Evolutionary conservation across 2,329 filamentous ascomycete species (phyloP).

Genomic region (Venturia nashicola): DNA sequence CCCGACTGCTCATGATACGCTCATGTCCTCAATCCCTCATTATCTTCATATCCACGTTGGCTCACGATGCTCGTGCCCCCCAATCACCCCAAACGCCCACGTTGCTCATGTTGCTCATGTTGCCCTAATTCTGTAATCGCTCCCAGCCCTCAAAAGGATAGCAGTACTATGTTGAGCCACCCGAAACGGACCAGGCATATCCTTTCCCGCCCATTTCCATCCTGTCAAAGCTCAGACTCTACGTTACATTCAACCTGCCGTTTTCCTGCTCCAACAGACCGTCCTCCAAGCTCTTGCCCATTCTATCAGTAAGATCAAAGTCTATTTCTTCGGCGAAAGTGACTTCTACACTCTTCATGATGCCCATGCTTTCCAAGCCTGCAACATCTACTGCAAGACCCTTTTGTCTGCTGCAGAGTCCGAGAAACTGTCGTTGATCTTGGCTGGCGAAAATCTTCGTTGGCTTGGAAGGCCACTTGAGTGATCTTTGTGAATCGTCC

Average conservation of each 20-base stretch:
- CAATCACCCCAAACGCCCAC: too few species aligned
- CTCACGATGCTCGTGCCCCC: not conserved
- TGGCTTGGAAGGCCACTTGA: not conserved
- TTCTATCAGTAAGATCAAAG: not conserved
- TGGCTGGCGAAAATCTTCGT: not conserved
- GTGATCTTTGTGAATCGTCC: not conserved
- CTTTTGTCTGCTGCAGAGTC: not conserved
- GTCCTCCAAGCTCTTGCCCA: not conserved
- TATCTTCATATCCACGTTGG: too few species aligned
- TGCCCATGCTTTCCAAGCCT: not conserved
- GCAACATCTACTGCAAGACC: not conserved
- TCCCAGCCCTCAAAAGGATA: too few species aligned
- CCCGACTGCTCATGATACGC: too few species aligned
- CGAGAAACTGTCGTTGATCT: not conserved
- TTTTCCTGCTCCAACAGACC: not conserved
- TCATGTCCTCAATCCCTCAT: too few species aligned
- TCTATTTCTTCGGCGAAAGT: conserved; percentile 1
- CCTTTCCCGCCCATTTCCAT: not conserved
- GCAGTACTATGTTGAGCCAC: not conserved
- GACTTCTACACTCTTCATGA: conserved; percentile 6
- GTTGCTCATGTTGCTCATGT: not conserved
- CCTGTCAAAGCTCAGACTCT: not conserved
- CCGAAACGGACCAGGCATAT: not conserved
- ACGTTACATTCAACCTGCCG: not conserved
- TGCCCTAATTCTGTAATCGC: not conserved